phyloP scores from a whole-genome alignment of 495 filamentous ascomycete genomes.

The Podospora comata region DNA sequence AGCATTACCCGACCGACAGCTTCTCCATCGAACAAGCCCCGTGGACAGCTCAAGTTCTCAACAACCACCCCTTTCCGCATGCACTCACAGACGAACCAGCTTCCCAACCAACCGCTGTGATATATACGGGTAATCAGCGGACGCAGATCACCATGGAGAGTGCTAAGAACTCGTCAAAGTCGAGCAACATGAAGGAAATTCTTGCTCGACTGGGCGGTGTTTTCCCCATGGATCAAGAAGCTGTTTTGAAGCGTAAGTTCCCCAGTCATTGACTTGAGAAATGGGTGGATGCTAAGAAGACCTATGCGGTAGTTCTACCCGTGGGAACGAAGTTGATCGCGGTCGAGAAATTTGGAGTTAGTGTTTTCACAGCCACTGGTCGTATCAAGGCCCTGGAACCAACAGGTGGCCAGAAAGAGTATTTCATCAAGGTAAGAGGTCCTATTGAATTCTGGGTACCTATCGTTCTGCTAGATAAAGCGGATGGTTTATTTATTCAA shows the following conservation, averaged over 20 bases:
- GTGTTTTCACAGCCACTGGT: slow-evolving; percentile 8
- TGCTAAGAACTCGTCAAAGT: background rate
- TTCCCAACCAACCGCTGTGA: no score
- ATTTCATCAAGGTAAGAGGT: slow-evolving; percentile 12
- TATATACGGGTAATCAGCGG: no score
- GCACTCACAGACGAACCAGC: background rate
- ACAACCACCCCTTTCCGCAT: no score
- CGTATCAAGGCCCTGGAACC: background rate
- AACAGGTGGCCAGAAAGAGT: background rate
- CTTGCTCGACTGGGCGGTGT: background rate
- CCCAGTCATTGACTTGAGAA: background rate
- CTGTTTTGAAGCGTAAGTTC: background rate
- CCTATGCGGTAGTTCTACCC: background rate
- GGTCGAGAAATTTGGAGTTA: background rate
- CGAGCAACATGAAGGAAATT: slow-evolving; percentile 2
- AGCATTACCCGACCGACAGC: no score
- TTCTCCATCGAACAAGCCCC: no score
- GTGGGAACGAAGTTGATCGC: background rate
- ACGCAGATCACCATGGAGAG: background rate
- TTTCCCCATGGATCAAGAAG: slow-evolving; percentile 1
- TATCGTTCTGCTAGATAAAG: background rate
- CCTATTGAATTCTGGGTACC: no score
- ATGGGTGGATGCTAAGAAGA: background rate
- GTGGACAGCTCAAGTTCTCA: no score
- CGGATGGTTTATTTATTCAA: background rate